Conservation (phyloP, 2,329 filamentous ascomycete species). For the Amesomyces nigricolor region DNA sequence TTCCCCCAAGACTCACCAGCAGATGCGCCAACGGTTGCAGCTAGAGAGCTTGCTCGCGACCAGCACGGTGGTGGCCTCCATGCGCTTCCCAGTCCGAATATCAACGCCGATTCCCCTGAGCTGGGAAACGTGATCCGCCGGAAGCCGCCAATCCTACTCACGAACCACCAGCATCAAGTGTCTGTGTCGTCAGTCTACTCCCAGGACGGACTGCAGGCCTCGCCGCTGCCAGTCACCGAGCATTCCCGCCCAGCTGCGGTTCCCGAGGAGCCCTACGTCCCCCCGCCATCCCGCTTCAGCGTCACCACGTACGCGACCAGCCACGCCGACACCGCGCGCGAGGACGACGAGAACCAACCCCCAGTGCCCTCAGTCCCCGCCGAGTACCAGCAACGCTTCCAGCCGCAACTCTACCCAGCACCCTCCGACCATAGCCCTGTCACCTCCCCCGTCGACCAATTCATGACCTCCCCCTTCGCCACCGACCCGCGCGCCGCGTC, state of each 20-base stretch:
- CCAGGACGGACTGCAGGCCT: constrained; percentile 21
- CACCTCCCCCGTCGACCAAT: constrained; percentile 33
- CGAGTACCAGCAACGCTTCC: constrained; percentile 25
- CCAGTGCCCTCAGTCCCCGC: constrained; percentile 35
- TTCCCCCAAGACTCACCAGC: constrained; percentile 29
- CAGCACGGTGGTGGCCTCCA: constrained; percentile 10
- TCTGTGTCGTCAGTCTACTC: constrained; percentile 33
- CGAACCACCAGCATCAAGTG: constrained; percentile 28
- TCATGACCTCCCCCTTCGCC: constrained; percentile 28
- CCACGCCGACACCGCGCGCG: constrained; percentile 37
- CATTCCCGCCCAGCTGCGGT: not conserved
- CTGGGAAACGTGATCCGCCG: constrained; percentile 20
- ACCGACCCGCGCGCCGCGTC: constrained; percentile 1
- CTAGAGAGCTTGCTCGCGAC: constrained; percentile 23
- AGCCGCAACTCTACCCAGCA: constrained; percentile 26
- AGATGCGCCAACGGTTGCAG: constrained; percentile 23
- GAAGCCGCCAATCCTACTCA: constrained; percentile 25
- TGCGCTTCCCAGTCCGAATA: constrained; percentile 14
- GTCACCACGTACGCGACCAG: constrained; percentile 57
- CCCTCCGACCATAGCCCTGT: constrained; percentile 30
- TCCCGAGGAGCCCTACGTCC: constrained; percentile 39
- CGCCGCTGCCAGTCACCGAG: constrained; percentile 19
- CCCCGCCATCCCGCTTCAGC: constrained; percentile 58
- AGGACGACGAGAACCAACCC: constrained; percentile 33
- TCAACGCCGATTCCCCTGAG: constrained; percentile 17